Base-by-base conservation (phyloP, 345 rosid species). In the Brassica rapa region DNA sequence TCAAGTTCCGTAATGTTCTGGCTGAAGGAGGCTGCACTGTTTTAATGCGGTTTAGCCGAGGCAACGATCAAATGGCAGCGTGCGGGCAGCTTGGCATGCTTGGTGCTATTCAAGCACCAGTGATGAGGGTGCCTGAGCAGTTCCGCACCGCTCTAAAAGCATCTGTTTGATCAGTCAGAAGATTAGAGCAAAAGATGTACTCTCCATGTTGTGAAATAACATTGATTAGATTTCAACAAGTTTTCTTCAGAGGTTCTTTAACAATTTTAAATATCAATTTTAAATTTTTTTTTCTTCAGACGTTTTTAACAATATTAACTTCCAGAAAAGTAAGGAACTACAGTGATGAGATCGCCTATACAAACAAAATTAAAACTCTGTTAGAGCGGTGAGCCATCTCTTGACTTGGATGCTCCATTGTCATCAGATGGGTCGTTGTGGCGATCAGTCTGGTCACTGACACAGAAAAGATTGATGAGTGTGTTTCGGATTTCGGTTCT, bases 41-140 rank as follows among this genome's bases (percentile, higher is more conserved):
- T 74, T 86, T 92, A 76, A 70, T 88, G 84, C 76, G 98, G 64
- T 80, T 80, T 62, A 91, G 97, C 74, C 84, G 95, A 84, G 98
- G 98, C 24, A 92, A 92, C 39, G 98, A 94, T 86, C 88, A 91
- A 86, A 94, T 89, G 98, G 98, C 98, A 37, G 98, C 98, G 15
- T 92, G 97, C 68, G 97, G 98, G 51, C 98, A 94, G 85, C 98
- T 94, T 33, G 98, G 98, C 76, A 88, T 88, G 66, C 91, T 82
- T 0, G 96, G 97, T 33, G 59, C 78, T 3, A 53, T 86, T 66
- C 91, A 86, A 72, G 91, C 91, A 59, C 98, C 97, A 0, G 59
- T 85, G 32, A 93, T 92, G 59, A 90, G 93, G 10, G 89, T 90
- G 60, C 98, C 99, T 0, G 91, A 88, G 60, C 85, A 85, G 81